Base-by-base conservation (phyloP, 345 rosid species). In the Hypericum perforatum region DNA sequence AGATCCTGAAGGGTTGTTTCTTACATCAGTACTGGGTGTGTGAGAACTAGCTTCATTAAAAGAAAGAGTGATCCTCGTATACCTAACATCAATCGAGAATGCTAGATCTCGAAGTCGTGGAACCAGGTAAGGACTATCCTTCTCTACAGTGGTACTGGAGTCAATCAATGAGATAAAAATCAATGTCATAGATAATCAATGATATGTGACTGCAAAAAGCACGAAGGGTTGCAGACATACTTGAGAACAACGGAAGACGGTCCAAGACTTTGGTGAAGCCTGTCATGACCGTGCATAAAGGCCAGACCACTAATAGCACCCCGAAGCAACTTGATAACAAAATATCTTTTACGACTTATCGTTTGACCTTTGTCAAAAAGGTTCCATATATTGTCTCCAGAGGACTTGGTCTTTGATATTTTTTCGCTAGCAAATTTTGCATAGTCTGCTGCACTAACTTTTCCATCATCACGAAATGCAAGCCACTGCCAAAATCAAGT, bases 251-350 rank as follows among this genome's bases (percentile, higher is more conserved):
- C 68, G 56, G 96, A 91, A 63, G 96, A 74, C 8, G 98, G 96
- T 53, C 98, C 98, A 53, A 91, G 80, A 75, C 98, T 91, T 72
- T 91, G 96, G 79, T 91, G 98, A 64, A 91, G 70, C 68, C 96
- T 82, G 61, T 86, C 95, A 64, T 75, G 76, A 50, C 63, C 68
- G 65, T 87, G 96, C 96, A 91, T 84, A 70, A 63, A 84, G 29
- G 89, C 96, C 49, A 91, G 78, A 71, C 95, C 98, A 45, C 40
- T 70, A 76, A 91, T 74, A 52, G 84, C 78, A 57, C 98, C 96
- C 43, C 61, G 85, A 56, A 91, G 75, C 55, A 91, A 61, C 71
- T 68, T 79, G 63, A 75, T 59, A 32, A 86, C 66, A 63, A 76
- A 91, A 51, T 53, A 60, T 76, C 82, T 70, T 66, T 80, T 79